A percentile compares a stretch with the other conserved stretches of the same genome.
Evolutionary conservation across 495 filamentous ascomycete species (phyloP).

Genomic region (Neurospora sp.): DNA sequence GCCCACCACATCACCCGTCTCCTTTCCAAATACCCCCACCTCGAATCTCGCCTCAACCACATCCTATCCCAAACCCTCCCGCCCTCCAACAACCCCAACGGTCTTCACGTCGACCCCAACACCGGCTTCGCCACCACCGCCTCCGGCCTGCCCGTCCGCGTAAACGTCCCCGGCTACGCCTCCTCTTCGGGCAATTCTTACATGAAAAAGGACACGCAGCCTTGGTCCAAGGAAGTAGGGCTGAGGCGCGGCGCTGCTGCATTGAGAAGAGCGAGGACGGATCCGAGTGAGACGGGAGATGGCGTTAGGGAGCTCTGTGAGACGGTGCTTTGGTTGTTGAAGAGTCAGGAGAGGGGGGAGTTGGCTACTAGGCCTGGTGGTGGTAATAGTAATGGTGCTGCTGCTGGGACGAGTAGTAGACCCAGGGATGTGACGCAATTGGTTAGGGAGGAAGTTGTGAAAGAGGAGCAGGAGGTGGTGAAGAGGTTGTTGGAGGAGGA

Average conservation of each 20-base stretch:
- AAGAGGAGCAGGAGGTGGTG: conserved; percentile 26
- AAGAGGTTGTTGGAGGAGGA: conserved; percentile 27
- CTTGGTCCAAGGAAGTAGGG: conserved; percentile 32
- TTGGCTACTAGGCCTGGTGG: background rate
- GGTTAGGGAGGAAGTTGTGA: conserved; percentile 20
- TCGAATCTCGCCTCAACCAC: conserved; percentile 37
- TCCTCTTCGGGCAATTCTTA: background rate
- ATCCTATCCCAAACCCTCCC: conserved; percentile 44
- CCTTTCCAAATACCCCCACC: conserved; percentile 41
- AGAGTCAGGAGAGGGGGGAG: background rate
- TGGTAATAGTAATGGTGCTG: background rate
- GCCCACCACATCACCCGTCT: conserved; percentile 39
- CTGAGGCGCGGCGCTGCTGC: conserved; percentile 27
- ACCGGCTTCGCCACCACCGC: background rate
- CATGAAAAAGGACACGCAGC: conserved; percentile 4
- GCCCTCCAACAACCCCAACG: conserved; percentile 9
- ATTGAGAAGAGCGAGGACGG: conserved; percentile 23
- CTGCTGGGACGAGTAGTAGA: background rate
- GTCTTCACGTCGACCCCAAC: background rate
- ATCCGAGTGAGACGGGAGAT: conserved; percentile 29
- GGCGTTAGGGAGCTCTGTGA: conserved; percentile 38
- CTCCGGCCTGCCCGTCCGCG: background rate
- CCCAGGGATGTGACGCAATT: conserved; percentile 7
- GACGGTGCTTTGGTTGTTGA: conserved; percentile 28
- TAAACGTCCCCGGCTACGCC: background rate